Conservation (phyloP, 148 eudicot genomes). For the Talinum fruticosum region DNA sequence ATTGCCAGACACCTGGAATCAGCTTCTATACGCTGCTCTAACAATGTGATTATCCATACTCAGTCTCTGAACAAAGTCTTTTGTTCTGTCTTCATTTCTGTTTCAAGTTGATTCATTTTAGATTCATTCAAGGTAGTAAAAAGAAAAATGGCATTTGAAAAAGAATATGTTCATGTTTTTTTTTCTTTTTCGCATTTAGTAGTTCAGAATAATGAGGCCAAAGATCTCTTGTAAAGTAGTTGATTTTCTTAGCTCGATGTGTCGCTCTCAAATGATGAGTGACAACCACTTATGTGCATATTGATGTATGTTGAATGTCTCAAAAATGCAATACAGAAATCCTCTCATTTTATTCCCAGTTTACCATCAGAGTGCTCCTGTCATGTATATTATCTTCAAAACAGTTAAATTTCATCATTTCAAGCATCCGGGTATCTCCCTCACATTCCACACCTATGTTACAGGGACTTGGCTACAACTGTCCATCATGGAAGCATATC, state of each 20-base stretch:
- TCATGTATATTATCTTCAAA: not conserved
- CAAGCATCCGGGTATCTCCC: not conserved
- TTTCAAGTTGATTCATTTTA: conserved; percentile 8
- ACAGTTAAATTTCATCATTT: not conserved
- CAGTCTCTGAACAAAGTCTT: conserved; percentile 30
- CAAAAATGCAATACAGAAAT: conserved; percentile 15
- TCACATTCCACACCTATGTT: not conserved
- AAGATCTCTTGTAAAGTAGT: conserved; percentile 19
- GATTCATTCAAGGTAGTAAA: conserved; percentile 11
- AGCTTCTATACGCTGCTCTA: conserved; percentile 44
- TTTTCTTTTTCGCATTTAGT: not conserved
- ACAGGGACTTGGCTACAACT: not conserved
- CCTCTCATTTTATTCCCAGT: conserved; percentile 3
- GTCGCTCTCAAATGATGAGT: conserved; percentile 29
- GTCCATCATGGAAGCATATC: not conserved
- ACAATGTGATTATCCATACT: conserved; percentile 28
- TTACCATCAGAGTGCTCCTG: not conserved
- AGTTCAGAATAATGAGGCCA: conserved; percentile 15
- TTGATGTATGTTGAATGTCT: conserved; percentile 23
- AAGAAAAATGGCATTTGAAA: conserved; percentile 10
- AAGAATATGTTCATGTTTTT: not conserved
- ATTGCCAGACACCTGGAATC: conserved; percentile 80
- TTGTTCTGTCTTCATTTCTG: conserved; percentile 21
- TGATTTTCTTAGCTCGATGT: conserved; percentile 9
- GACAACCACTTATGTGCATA: conserved; percentile 24